Base-by-base conservation (phyloP, 306 rosid species). In the Phaseolus lunatus region DNA sequence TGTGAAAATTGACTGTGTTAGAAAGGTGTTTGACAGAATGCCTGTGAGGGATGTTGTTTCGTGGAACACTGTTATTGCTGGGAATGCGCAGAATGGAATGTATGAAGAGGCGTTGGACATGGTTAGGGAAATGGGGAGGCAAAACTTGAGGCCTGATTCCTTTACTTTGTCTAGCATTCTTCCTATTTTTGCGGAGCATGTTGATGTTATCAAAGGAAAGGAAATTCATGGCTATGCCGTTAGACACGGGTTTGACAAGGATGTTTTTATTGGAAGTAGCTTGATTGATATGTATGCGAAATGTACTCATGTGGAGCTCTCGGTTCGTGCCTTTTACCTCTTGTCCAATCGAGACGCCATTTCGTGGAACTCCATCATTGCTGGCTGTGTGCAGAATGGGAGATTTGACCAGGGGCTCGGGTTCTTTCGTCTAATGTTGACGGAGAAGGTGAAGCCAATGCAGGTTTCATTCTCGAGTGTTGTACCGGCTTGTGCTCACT, bases 251-350 rank as follows among this genome's bases (percentile, higher is more conserved):
- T 82, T 90, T 68, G 90, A 88, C 77, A 85, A 62, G 8, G 93
- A 92, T 81, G 83, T 92, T 68, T 92, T 81, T 75, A 83, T 92
- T 67, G 93, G 92, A 31, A 94, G 98, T 74, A 82, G 98, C 87
- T 87, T 94, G 78, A 80, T 94, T 49, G 97, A 87, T 81, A 88
- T 94, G 98, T 94, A 94, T 67, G 96, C 97, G 3, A 92, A 94
- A 71, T 94, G 94, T 69, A 85, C 85, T 62, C 83, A 43, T 20
- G 73, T 83, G 68, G 89, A 82, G 50, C 76, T 88, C 78, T 87
- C 96, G 0, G 67, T 70, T 4, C 35, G 31, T 66, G 89, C 89
- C 7, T 94, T 94, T 72, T 43, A 72, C 70, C 83, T 76, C 78
- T 85, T 83, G 41, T 83, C 86, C 1, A 41, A 49, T 24, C 83